Evolutionary conservation across 73 alveolate genomes (phyloP).

Genomic region (Symbiodinium natans): DNA sequence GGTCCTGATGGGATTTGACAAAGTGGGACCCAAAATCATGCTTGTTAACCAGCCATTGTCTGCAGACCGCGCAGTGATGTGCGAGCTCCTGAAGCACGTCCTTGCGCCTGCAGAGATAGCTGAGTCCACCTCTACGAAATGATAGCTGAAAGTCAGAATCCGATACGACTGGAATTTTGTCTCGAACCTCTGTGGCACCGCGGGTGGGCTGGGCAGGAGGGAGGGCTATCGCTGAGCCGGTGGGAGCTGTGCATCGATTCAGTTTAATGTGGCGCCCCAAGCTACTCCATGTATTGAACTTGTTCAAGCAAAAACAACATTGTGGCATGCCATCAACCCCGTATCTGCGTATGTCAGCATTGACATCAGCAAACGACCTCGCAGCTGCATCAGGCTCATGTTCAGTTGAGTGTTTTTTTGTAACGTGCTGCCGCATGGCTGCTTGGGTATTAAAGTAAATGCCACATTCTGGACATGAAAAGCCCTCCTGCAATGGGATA

Average conservation of each 20-base stretch:
- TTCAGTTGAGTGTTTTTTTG: neutral
- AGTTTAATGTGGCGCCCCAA: neutral
- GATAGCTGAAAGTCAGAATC: no score
- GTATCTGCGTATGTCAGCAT: neutral
- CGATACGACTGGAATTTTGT: no score
- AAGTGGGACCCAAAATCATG: no score
- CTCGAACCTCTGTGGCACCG: no score
- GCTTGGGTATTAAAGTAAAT: neutral
- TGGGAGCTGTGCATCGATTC: neutral
- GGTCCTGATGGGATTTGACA: no score
- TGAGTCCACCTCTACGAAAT: no score
- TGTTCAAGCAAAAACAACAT: neutral
- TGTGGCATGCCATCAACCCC: neutral
- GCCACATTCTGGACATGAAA: neutral
- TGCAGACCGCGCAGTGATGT: no score
- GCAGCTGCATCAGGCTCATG: neutral
- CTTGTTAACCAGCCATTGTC: no score
- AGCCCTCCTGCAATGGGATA: neutral
- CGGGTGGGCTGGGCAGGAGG: no score
- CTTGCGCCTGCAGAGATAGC: no score
- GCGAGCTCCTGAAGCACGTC: no score
- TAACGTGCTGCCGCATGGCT: neutral
- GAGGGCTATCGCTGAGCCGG: no score
- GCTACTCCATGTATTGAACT: neutral
- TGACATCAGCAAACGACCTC: neutral